phyloP scores from a whole-genome alignment of 306 rosid genomes.

The Sicyos edulis region DNA sequence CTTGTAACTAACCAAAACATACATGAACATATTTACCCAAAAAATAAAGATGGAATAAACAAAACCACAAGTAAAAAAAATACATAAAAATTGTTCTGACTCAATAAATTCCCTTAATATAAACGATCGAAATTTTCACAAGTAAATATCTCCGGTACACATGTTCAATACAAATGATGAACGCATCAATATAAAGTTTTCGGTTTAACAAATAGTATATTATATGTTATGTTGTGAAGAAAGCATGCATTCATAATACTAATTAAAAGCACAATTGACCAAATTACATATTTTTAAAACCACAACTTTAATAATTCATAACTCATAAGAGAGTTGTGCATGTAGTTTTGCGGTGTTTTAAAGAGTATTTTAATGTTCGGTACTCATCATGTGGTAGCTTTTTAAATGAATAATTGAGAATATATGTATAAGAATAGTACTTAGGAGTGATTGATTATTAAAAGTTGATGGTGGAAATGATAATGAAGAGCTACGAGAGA shows the following conservation, averaged over 20 bases:
- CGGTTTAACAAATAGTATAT: no score
- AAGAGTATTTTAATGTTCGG: background rate
- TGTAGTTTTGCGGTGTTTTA: no score
- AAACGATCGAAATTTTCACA: no score
- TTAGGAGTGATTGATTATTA: background rate
- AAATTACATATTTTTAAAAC: background rate
- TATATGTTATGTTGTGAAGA: background rate
- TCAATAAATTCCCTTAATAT: no score
- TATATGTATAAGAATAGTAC: background rate
- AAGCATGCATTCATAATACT: background rate
- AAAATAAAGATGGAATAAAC: no score
- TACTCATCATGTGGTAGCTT: background rate
- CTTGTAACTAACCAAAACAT: no score
- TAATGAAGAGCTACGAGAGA: background rate
- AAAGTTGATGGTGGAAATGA: conserved; percentile 5
- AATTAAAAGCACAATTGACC: background rate
- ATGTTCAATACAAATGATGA: no score
- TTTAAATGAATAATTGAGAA: conserved; percentile 2
- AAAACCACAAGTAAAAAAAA: no score
- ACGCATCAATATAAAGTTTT: no score
- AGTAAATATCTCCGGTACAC: no score
- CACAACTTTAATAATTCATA: background rate
- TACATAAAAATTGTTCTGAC: no score
- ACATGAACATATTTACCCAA: no score
- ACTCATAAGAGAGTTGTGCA: background rate